phyloP scores from a whole-genome alignment of 2,329 filamentous ascomycete species.

The Pseudocercospora musae region DNA sequence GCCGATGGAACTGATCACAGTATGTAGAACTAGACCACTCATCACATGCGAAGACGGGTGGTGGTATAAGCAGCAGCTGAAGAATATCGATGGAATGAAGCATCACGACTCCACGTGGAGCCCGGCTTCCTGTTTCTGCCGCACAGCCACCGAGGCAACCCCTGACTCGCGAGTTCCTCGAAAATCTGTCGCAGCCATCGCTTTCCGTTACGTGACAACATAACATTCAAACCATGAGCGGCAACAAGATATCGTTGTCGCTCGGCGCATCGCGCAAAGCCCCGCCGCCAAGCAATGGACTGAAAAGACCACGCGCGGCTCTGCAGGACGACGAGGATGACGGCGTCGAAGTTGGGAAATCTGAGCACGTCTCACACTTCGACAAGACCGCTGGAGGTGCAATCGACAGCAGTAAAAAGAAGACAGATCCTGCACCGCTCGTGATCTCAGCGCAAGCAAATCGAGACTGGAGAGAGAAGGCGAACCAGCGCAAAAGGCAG shows the following conservation, averaged over 20 bases:
- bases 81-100: no score
- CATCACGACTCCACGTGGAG: no score
- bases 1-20: background rate
- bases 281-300: conserved; percentile 32
- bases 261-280: conserved; percentile 30
- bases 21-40: no score
- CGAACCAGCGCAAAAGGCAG: conserved; percentile 45
- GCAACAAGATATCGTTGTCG: conserved; percentile 32
- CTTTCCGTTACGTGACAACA: background rate
- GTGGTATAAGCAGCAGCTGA: no score
- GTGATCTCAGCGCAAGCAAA: conserved; percentile 60
- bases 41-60: no score
- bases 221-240: conserved; percentile 13
- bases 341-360: conserved; percentile 48
- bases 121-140: background rate
- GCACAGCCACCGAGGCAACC: background rate
- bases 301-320: conserved; percentile 43
- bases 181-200: background rate
- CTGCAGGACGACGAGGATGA: conserved; percentile 46
- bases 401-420: conserved; percentile 38
- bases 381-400: conserved; percentile 52
- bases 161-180: background rate
- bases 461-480: conserved; percentile 60
- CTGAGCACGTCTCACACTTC: conserved; percentile 54
- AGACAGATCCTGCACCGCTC: conserved; percentile 43